A percentile compares a stretch with the other conserved stretches of the same genome.
Evolutionary conservation across 768 basidiomycete species (phyloP).

Genomic region (Hypsizygus marmoreus): DNA sequence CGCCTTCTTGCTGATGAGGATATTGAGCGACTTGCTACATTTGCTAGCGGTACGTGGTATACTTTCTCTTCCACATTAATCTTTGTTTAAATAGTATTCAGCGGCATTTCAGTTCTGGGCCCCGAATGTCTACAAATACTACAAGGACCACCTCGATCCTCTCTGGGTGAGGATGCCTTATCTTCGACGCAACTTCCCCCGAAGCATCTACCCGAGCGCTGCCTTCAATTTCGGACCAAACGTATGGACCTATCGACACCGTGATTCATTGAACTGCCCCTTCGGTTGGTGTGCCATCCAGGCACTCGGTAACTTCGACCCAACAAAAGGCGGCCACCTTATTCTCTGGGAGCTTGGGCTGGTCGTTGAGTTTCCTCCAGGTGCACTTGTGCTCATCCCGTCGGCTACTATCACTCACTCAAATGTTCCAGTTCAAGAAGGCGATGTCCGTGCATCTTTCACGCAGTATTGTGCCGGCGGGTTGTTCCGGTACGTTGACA

Average conservation of each 20-base stretch:
- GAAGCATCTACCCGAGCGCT: conserved; percentile 3
- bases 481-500: too few relatives aligned
- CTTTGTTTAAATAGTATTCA: not conserved
- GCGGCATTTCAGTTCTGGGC: not conserved
- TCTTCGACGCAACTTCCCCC: conserved; percentile 8
- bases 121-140: not conserved
- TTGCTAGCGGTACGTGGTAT: not conserved
- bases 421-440: too few relatives aligned
- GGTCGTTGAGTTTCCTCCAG: too few relatives aligned
- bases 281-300: not conserved
- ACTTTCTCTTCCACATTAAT: not conserved
- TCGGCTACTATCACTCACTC: too few relatives aligned
- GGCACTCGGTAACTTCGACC: too few relatives aligned
- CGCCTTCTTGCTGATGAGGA: not conserved
- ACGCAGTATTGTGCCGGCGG: too few relatives aligned
- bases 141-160: not conserved
- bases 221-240: conserved; percentile 1
- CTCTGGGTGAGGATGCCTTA: not conserved
- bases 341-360: too few relatives aligned
- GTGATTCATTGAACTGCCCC: not conserved
- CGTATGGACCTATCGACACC: not conserved
- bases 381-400: too few relatives aligned
- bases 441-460: too few relatives aligned
- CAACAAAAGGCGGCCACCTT: too few relatives aligned
- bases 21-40: not conserved